Conservation (phyloP, 2,329 filamentous ascomycete species). For the Exophiala phaeomuriformis region DNA sequence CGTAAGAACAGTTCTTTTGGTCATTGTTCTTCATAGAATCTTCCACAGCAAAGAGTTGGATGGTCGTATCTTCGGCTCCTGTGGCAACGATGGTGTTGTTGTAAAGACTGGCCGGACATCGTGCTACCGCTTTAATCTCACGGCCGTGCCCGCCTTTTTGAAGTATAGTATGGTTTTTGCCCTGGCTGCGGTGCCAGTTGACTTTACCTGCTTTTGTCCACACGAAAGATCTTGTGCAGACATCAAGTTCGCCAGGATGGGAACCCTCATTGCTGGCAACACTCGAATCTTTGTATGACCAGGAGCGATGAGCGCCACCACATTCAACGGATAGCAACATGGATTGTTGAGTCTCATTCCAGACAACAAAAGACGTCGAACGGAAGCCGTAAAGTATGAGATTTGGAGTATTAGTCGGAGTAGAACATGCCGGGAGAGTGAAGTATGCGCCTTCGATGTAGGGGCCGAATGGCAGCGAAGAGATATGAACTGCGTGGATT, state of each 20-base stretch:
- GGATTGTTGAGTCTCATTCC: constrained; percentile 64
- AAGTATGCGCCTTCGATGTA: constrained; percentile 69
- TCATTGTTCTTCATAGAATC: constrained; percentile 1
- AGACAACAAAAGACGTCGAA: constrained; percentile 70
- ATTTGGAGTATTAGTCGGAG: constrained; percentile 31
- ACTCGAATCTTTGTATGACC: constrained; percentile 47
- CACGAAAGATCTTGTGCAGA: constrained; percentile 46
- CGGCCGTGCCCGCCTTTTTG: constrained; percentile 72
- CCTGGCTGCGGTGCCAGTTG: constrained; percentile 38
- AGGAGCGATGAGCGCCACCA: constrained; percentile 75
- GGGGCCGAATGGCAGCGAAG: constrained; percentile 62
- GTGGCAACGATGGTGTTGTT: constrained; percentile 50
- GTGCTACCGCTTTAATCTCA: constrained; percentile 64
- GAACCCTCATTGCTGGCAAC: constrained; percentile 13
- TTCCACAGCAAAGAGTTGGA: constrained; percentile 56
- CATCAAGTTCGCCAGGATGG: background rate
- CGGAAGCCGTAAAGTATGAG: constrained; percentile 75
- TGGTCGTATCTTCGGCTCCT: constrained; percentile 63
- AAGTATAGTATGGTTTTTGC: constrained; percentile 44
- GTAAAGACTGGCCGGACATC: constrained; percentile 31
- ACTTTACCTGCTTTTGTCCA: constrained; percentile 65
- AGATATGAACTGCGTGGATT: constrained; percentile 55
- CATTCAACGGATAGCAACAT: constrained; percentile 69
- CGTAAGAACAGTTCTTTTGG: background rate
- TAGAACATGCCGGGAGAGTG: constrained; percentile 27